Evolutionary conservation across 164 flowering plant genomes (phyloP), one percentile per base, ranked within the genome.

Genomic region (Tetracentron sinense): DNA sequence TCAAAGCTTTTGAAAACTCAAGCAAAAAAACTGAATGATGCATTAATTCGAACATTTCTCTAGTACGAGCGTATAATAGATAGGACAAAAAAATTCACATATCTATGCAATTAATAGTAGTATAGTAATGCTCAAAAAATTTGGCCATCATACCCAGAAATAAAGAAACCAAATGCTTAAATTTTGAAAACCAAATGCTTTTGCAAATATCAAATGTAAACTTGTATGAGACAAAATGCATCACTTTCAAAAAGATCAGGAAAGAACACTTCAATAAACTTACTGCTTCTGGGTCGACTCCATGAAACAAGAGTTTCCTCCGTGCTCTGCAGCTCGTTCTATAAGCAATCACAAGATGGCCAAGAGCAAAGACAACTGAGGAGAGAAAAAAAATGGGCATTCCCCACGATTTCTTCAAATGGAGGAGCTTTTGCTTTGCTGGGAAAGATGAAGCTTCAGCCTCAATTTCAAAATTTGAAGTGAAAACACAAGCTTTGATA

Each of bases 361-460:
- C 97, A 64, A 93, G 94, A 55, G 98, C 97, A 81, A 93, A 90
- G n/a, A 88, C 97, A 7, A 90, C 80, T 0, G 98, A 93, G 0
- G 97, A 93, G 31, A 93, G 80, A 75, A 90, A 93, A 74, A 93
- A 77, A 27, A 93, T 94, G 21, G 96, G 96, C 97, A 93, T 90
- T 10, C 97, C 98, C 98, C 98, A 93, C 6, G 96, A 88, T 73
- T 90, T 90, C 81, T 90, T 93, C 76, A 90, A 70, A 72, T 90
- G 97, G 38, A 93, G 97, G 38, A 93, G 82, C 76, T 61, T 85
- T 63, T 78, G 83, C 79, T 79, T 83, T 30, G 90, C 76, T 17
- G 71, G 76, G 26, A 88, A 83, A 52, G 75, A 69, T n/a, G 85
- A 76, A 70, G 82, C 90, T 60, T 78, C 96, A n/a, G 79, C 88